A percentile compares a stretch with the other conserved stretches of the same genome.
phyloP scores from a whole-genome alignment of 1,284 basidiomycete species.

The Marasmius sp. region DNA sequence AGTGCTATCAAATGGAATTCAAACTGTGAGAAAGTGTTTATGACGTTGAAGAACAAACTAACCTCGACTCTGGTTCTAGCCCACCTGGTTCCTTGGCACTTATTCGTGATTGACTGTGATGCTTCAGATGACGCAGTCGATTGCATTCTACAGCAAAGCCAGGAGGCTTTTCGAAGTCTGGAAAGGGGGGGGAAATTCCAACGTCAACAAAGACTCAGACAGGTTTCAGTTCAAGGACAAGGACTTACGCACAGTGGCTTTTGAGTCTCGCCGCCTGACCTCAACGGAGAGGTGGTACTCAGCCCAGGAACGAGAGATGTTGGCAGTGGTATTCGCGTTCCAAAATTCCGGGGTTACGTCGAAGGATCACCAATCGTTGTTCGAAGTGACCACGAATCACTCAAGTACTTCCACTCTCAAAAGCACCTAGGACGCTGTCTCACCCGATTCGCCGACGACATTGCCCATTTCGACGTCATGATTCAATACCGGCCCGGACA shows the following conservation, averaged over 20 bases:
- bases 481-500: slow-evolving; percentile 1
- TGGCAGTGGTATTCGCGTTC: neutral
- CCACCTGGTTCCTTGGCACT: slow-evolving; percentile 2
- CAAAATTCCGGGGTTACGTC: slow-evolving; percentile 1
- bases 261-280: slow-evolving; percentile 1
- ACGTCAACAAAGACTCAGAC: neutral
- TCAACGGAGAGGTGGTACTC: slow-evolving; percentile 2
- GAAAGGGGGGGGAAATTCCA: neutral
- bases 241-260: slow-evolving; percentile 4
- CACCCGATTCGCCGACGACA: slow-evolving; percentile 1
- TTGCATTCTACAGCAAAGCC: slow-evolving; percentile 1
- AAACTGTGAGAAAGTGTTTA: neutral
- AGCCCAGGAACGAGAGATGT: neutral
- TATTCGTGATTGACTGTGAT: slow-evolving; percentile 5
- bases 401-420: slow-evolving; percentile 3
- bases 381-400: slow-evolving; percentile 2
- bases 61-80: neutral
- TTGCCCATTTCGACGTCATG: slow-evolving; percentile 1
- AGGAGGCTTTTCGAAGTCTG: neutral
- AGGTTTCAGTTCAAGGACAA: slow-evolving; percentile 6
- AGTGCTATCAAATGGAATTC: neutral
- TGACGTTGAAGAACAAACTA: neutral
- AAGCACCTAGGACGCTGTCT: slow-evolving; percentile 1
- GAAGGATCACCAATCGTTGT: slow-evolving; percentile 5
- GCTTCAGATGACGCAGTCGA: neutral